Base-by-base conservation (phyloP, 768 basidiomycete species). In the Kwoniella mangroviensis region DNA sequence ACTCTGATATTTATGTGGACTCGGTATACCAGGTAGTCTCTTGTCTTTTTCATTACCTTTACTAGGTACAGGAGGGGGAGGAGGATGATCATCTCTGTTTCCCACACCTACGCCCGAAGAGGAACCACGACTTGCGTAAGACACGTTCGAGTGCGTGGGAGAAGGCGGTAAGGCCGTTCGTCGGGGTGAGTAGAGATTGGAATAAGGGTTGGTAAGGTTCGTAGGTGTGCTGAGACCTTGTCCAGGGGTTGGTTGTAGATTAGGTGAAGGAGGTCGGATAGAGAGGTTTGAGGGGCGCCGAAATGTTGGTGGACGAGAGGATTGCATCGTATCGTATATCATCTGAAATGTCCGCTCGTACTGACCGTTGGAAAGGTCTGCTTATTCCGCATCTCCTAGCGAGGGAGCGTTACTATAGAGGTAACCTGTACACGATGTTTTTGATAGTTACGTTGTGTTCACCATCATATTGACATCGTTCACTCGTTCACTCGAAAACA, bases 131-230 rank as follows among this genome's bases (percentile, higher is more conserved):
- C 59, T 62, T 24, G 68, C 62, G 43, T 62, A 69, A 26, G 68
- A 69, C 7, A 54, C 64, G 24, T 58, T 68, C 3, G 70, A 72
- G 22, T 72, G 52, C 0, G 71, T 68, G 13, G 71, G 71, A 19
- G 67, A 68, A 28, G 71, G 71, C 19, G 71, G 67, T 28, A 69
- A 43, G 9, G 71, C 63, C 12, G 63, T 60, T 24, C 66, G 62
- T 1, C 71, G 62, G 7, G 71, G 71, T 1, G 71, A 72, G 15
- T 63, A 65, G 1, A 57, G 34, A 19, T 57, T 40, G 19, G 58
- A 63, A 21, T 63, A 65, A 4, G 55, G 49, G 26, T 57, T 57
- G 22, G 56, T 66, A 11, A 43, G 42, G 56, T 58, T 66, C 28
- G 55, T 66, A 9, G 65, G 65, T n/a, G 65, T 66, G 21, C 41